phyloP scores from a whole-genome alignment of 768 basidiomycete species.

The Lactarius quietus region DNA sequence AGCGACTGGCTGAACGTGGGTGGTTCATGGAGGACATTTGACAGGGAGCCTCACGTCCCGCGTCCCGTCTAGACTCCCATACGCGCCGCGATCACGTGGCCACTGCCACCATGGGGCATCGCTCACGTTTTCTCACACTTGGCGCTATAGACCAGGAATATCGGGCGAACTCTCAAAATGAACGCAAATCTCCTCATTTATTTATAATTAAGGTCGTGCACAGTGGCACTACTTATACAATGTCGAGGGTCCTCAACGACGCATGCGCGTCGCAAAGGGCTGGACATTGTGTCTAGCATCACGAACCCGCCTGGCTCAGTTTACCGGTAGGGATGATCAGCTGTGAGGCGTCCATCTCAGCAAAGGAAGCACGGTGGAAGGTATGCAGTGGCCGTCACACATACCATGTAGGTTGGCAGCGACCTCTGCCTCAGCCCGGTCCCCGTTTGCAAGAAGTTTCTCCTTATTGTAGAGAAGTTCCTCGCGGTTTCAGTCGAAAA shows the following conservation, averaged over 20 bases:
- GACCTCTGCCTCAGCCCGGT: conserved; percentile 95
- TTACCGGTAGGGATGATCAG: conserved; percentile 87
- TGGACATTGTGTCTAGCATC: not conserved
- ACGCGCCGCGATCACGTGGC: conserved; percentile 22
- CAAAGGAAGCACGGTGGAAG: conserved; percentile 17
- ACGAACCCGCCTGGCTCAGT: conserved; percentile 1
- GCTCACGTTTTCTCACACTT: not conserved
- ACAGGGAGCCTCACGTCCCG: not conserved
- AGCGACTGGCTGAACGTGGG: conserved; percentile 35
- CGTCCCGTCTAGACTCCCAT: not conserved
- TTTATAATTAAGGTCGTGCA: not conserved
- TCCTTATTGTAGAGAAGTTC: conserved; percentile 99
- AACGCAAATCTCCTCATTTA: not conserved
- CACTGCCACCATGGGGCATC: not conserved
- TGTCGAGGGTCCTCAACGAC: not conserved
- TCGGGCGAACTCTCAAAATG: not conserved
- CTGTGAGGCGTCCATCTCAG: conserved; percentile 38
- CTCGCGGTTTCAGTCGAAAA: conserved; percentile 98
- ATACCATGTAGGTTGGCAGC: conserved; percentile 86
- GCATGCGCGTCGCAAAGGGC: conserved; percentile 1
- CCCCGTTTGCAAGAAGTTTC: conserved; percentile 94
- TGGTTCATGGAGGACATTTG: conserved; percentile 17
- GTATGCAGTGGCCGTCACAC: conserved; percentile 39
- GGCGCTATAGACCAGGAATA: not conserved
- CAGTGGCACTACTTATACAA: conserved; percentile 4